phyloP scores from a whole-genome alignment of 1,139 yeast species.

The Insectozyma bohioensis region DNA sequence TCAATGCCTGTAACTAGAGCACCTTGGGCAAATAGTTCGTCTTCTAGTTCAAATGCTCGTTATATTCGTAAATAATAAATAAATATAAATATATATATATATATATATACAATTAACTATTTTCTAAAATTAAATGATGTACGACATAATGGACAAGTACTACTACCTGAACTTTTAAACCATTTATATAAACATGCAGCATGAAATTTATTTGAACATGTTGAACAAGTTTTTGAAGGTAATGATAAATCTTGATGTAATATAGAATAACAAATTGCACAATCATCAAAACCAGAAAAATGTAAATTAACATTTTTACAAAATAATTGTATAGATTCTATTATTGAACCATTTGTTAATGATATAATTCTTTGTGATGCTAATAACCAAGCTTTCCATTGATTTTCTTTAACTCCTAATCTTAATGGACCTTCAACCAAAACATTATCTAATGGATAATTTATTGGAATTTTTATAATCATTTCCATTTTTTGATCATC shows the following conservation, averaged over 20 bases:
- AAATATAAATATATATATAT: not conserved
- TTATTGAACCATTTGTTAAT: slow-evolving; percentile 73
- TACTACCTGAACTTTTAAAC: slow-evolving; percentile 92
- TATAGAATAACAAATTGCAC: slow-evolving; percentile 94
- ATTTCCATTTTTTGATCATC: slow-evolving; percentile 90
- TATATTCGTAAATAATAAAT: not conserved
- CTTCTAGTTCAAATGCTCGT: not conserved
- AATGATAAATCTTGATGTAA: slow-evolving; percentile 87
- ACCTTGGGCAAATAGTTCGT: slow-evolving; percentile 37
- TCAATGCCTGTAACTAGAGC: slow-evolving; percentile 38
- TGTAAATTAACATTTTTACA: slow-evolving; percentile 78
- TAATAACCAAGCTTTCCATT: slow-evolving; percentile 94
- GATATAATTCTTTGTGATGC: slow-evolving; percentile 83
- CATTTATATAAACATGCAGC: slow-evolving; percentile 96
- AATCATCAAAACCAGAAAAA: slow-evolving; percentile 90
- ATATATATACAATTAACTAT: slow-evolving; percentile 3
- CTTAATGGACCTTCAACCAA: slow-evolving; percentile 76
- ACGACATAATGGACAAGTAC: slow-evolving; percentile 94
- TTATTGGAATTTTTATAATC: slow-evolving; percentile 46
- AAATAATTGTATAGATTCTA: slow-evolving; percentile 80
- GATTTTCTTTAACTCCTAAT: slow-evolving; percentile 86
- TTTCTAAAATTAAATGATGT: slow-evolving; percentile 60
- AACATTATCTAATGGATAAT: slow-evolving; percentile 31
- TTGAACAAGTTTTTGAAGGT: slow-evolving; percentile 84
- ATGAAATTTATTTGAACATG: slow-evolving; percentile 93